Conservation (phyloP, 2,329 filamentous ascomycete species). For the Penicillium sp. region DNA sequence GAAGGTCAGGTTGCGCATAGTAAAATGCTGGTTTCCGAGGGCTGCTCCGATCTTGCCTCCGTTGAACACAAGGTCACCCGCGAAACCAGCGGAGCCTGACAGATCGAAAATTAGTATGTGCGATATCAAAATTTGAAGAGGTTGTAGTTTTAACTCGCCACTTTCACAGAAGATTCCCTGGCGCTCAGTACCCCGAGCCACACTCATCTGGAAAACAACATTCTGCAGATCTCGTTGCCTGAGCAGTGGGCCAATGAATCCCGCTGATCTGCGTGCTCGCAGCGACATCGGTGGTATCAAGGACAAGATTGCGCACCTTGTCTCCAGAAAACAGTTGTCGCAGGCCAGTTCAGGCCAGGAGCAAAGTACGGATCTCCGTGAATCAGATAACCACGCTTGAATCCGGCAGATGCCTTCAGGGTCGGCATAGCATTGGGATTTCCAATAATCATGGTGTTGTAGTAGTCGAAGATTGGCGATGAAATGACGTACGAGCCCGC, state of each 20-base stretch:
- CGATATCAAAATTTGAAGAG: background rate
- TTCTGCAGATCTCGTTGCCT: slow-evolving; percentile 55
- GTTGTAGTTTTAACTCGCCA: background rate
- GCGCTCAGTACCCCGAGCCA: background rate
- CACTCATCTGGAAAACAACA: background rate
- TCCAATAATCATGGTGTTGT: slow-evolving; percentile 22
- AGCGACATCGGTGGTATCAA: slow-evolving; percentile 63
- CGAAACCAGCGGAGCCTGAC: slow-evolving; percentile 56
- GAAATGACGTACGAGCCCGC: slow-evolving; percentile 36
- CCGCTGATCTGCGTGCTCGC: slow-evolving; percentile 58
- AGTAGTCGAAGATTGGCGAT: slow-evolving; percentile 19
- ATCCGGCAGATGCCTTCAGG: slow-evolving; percentile 57
- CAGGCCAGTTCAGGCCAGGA: slow-evolving; percentile 33
- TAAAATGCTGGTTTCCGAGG: slow-evolving; percentile 65
- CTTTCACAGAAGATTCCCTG: background rate
- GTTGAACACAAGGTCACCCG: slow-evolving; percentile 60
- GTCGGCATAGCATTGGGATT: slow-evolving; percentile 53
- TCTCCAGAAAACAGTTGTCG: slow-evolving; percentile 49
- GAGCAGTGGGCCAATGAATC: slow-evolving; percentile 75
- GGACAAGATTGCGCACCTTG: slow-evolving; percentile 73
- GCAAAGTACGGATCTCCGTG: slow-evolving; percentile 62
- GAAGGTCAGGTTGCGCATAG: slow-evolving; percentile 57
- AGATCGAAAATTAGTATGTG: background rate
- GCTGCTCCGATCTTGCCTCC: slow-evolving; percentile 59
- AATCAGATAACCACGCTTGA: slow-evolving; percentile 77